Conservation (phyloP, 2,329 filamentous ascomycete genomes). For the Akanthomyces muscarius region DNA sequence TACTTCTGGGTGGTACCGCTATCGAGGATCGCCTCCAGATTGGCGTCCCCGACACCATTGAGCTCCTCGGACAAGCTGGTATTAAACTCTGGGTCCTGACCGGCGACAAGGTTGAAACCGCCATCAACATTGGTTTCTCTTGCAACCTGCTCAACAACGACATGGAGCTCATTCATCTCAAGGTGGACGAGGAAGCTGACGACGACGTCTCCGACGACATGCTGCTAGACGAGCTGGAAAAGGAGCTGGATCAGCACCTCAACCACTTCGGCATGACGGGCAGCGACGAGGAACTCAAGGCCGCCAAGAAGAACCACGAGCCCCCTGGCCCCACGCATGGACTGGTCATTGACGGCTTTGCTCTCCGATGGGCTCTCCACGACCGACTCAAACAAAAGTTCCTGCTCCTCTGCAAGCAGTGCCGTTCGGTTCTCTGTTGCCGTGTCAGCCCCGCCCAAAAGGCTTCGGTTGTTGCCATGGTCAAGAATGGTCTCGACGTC, state of each 20-base stretch:
- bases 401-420: constrained; percentile 91
- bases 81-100: constrained; percentile 99
- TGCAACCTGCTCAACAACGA: constrained; percentile 97
- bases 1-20: constrained; percentile 85
- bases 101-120: constrained; percentile 97
- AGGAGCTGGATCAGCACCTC: constrained; percentile 71
- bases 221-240: constrained; percentile 57
- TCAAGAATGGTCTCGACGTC: constrained; percentile 90
- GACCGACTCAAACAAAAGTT: constrained; percentile 87
- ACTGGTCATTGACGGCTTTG: constrained; percentile 91
- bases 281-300: constrained; percentile 76
- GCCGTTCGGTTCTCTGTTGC: constrained; percentile 93
- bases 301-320: constrained; percentile 77
- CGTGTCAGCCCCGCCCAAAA: constrained; percentile 96
- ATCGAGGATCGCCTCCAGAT: constrained; percentile 97
- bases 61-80: constrained; percentile 82
- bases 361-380: constrained; percentile 80
- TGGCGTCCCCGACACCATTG: constrained; percentile 93
- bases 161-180: constrained; percentile 93
- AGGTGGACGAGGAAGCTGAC: constrained; percentile 69
- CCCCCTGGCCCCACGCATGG: constrained; percentile 85
- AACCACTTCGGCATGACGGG: constrained; percentile 73
- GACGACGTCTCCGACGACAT: constrained; percentile 44
- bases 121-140: constrained; percentile 99
- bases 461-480: constrained; percentile 92